Evolutionary conservation across 495 filamentous ascomycete species (phyloP).

Genomic region (Umbilicaria muhlenbergii): DNA sequence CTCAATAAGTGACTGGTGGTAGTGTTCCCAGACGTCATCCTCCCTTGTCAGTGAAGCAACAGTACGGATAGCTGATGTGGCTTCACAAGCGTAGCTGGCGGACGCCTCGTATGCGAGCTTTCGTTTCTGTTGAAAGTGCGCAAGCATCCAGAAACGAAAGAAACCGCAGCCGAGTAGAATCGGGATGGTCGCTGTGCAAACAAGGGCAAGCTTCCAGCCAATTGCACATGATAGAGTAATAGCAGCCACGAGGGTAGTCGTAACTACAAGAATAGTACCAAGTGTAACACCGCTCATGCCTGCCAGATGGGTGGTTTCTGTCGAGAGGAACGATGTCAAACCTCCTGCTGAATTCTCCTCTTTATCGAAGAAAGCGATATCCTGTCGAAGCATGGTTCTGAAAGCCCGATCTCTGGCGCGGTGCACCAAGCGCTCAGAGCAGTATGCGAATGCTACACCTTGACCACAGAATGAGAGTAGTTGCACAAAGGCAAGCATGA

Average conservation of each 20-base stretch:
- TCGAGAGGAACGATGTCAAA: conserved; percentile 70
- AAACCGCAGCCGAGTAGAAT: conserved; percentile 67
- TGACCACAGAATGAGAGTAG: conserved; percentile 54
- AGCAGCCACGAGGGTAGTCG: conserved; percentile 56
- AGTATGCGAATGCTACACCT: conserved; percentile 65
- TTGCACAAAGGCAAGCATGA: conserved; percentile 74
- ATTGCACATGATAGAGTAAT: conserved; percentile 50
- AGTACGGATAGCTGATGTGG: conserved; percentile 79
- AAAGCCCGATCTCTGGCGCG: conserved; percentile 69
- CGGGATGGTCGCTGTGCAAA: conserved; percentile 65
- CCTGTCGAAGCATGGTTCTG: conserved; percentile 78
- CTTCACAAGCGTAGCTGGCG: conserved; percentile 79
- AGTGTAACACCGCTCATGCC: conserved; percentile 70
- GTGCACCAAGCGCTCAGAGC: conserved; percentile 69
- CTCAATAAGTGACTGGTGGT: conserved; percentile 47
- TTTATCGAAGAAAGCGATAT: conserved; percentile 76
- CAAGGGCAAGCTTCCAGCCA: conserved; percentile 84
- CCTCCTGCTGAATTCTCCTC: conserved; percentile 77
- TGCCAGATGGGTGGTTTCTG: conserved; percentile 70
- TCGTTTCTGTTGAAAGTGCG: conserved; percentile 52
- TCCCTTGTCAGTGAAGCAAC: conserved; percentile 84
- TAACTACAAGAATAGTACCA: conserved; percentile 61
- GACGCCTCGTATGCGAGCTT: conserved; percentile 59
- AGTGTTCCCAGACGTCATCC: conserved; percentile 56
- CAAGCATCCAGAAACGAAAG: conserved; percentile 72